Base-by-base conservation (phyloP, 331 rosid species). In the Rosa hybrid region DNA sequence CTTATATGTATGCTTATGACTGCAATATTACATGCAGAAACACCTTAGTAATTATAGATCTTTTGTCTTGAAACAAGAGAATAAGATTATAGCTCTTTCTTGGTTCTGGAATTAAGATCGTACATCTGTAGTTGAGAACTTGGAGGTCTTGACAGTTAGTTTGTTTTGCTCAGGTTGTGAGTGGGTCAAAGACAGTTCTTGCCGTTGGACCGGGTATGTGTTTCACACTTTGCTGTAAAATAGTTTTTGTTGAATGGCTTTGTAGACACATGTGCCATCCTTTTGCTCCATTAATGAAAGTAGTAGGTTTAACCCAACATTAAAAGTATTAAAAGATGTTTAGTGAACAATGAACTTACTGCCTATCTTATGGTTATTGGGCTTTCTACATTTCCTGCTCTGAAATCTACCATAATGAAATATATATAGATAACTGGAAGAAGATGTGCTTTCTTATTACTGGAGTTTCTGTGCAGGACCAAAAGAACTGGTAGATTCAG, bases 171-270 rank as follows among this genome's bases (percentile, higher is more conserved):
- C 93, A 94, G 98, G 96, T 94, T 87, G 49, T 44, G 65, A 85
- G 94, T 34, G 98, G 98, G 27, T 91, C 97, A 44, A 94, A 89
- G 84, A 94, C 98, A 6, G 96, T 94, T 86, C 97, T 94, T 81
- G 97, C 98, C 77, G 77, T 94, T 81, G 98, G 98, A 81, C 98
- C 98, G 17, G 98, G 98, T 94, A 80, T 65, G 84, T 79, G 64
- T 74, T 44, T 67, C 77, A 12, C 69, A 81, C 9, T 75, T 80
- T 68, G 78, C 78, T 42, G 59, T 62, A 54, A 56, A 75, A n/a
- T 69, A 75, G 44, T 42, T 57, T 30, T 60, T 64, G 45, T 69
- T 78, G 78, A 48, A 74, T 81, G 42, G 39, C 30, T 78, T 54
- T 25, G 56, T 81, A 50, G 14, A 74, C 25, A 71, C 74, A 39